Conservation (phyloP, 768 basidiomycete genomes). For the Galerina marginata region DNA sequence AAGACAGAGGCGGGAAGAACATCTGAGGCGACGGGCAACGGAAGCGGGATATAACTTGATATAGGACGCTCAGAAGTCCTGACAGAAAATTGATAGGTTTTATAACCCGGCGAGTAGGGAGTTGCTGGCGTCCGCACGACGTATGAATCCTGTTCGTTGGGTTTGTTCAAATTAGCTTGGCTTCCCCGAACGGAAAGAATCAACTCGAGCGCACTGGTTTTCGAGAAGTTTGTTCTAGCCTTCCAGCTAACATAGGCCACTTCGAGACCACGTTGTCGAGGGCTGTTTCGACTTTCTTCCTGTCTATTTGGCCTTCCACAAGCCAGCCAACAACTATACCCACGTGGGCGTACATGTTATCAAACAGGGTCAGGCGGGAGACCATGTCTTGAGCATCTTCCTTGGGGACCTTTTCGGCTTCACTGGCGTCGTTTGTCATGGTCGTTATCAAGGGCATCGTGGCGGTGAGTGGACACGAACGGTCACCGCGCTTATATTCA, state of each 20-base stretch:
- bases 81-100: background rate
- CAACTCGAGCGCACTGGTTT: too few relatives aligned
- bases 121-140: background rate
- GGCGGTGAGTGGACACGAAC: too few relatives aligned
- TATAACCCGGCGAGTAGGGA: background rate
- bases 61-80: constrained; percentile 33
- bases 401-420: too few relatives aligned
- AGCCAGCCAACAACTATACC: constrained; percentile 3
- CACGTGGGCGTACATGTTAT: background rate
- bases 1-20: constrained; percentile 42
- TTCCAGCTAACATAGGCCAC: constrained; percentile 5
- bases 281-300: background rate
- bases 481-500: too few relatives aligned
- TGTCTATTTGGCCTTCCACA: constrained; percentile 1
- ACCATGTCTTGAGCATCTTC: too few relatives aligned
- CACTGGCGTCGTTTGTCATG: too few relatives aligned
- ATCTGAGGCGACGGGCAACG: constrained; percentile 33
- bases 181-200: too few relatives aligned
- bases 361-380: constrained; percentile 3
- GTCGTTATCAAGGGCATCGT: too few relatives aligned
- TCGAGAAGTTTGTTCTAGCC: background rate
- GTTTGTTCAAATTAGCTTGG: too few relatives aligned
- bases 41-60: constrained; percentile 37
- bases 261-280: background rate
- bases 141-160: background rate